phyloP scores from a whole-genome alignment of 192 early-diverging fungal genomes.

The Podila epigama region DNA sequence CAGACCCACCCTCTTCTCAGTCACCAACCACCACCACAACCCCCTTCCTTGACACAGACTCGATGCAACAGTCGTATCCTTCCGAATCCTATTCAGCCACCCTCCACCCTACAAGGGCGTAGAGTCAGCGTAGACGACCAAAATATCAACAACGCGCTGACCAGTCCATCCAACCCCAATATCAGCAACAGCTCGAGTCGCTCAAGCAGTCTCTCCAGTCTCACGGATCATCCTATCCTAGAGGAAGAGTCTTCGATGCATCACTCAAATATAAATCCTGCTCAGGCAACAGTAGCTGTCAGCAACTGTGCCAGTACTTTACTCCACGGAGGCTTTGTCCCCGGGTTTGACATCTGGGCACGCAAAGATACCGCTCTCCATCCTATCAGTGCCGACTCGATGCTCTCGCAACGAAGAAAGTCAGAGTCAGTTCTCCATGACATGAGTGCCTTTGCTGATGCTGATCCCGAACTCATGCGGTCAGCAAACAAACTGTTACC shows the following conservation, averaged over 20 bases:
- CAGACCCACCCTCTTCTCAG: no score
- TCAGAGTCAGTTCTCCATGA: slow-evolving; percentile 29
- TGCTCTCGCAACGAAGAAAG: slow-evolving; percentile 12
- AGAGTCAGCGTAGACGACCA: slow-evolving; percentile 9
- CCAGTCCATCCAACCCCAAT: background rate
- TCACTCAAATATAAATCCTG: no score
- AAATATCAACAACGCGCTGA: background rate
- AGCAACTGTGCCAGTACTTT: background rate
- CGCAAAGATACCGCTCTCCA: background rate
- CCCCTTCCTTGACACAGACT: background rate
- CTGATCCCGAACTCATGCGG: background rate
- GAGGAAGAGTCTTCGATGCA: background rate
- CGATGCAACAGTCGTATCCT: slow-evolving; percentile 25
- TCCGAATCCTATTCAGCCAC: slow-evolving; percentile 38
- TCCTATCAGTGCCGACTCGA: background rate
- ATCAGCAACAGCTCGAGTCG: background rate
- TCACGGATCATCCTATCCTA: background rate
- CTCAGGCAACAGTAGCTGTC: no score
- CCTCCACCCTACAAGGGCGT: background rate
- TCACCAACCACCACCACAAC: background rate
- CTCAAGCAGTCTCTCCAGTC: background rate
- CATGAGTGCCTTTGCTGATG: background rate
- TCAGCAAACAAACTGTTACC: background rate
- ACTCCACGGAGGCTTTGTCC: slow-evolving; percentile 16
- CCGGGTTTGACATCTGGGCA: slow-evolving; percentile 23